Conservation (phyloP, 1,139 yeast genomes). For the Meyerozyma guilliermondii region DNA sequence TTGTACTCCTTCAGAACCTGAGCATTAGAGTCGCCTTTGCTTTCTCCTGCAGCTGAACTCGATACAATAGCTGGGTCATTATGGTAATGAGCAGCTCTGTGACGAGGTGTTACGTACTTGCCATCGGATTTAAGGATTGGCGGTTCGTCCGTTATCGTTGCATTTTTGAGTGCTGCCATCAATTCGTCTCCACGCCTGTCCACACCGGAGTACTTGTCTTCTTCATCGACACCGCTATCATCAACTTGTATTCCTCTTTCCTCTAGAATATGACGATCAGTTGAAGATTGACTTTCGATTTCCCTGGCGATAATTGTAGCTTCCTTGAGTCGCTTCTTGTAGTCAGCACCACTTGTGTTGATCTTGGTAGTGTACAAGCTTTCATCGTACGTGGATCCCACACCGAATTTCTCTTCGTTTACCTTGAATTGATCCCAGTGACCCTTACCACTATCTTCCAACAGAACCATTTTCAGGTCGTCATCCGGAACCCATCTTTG, state of each 20-base stretch:
- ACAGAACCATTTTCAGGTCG: slow-evolving; percentile 13
- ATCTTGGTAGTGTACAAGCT: slow-evolving; percentile 84
- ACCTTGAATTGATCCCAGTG: slow-evolving; percentile 93
- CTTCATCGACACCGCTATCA: slow-evolving; percentile 89
- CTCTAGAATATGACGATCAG: slow-evolving; percentile 80
- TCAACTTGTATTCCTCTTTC: slow-evolving; percentile 79
- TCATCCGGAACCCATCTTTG: slow-evolving; percentile 84
- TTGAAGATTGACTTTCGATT: slow-evolving; percentile 65
- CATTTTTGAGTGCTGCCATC: slow-evolving; percentile 52
- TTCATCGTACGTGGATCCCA: slow-evolving; percentile 83
- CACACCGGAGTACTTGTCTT: slow-evolving; percentile 94
- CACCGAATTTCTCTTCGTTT: slow-evolving; percentile 84
- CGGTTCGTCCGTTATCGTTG: slow-evolving; percentile 15
- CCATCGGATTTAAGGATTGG: slow-evolving; percentile 16
- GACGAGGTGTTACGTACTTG: slow-evolving; percentile 59
- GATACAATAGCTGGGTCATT: slow-evolving; percentile 78
- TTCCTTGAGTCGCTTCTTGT: slow-evolving; percentile 52
- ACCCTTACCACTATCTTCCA: slow-evolving; percentile 38
- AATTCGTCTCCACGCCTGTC: slow-evolving; percentile 58
- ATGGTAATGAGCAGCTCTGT: slow-evolving; percentile 59
- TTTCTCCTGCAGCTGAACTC: slow-evolving; percentile 28
- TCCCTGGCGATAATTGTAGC: slow-evolving; percentile 83
- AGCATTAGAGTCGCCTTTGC: not conserved
- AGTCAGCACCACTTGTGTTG: slow-evolving; percentile 72
- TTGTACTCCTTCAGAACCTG: slow-evolving; percentile 13